Evolutionary conservation across 1,284 basidiomycete species (phyloP).

Genomic region (Porodaedalea pini): DNA sequence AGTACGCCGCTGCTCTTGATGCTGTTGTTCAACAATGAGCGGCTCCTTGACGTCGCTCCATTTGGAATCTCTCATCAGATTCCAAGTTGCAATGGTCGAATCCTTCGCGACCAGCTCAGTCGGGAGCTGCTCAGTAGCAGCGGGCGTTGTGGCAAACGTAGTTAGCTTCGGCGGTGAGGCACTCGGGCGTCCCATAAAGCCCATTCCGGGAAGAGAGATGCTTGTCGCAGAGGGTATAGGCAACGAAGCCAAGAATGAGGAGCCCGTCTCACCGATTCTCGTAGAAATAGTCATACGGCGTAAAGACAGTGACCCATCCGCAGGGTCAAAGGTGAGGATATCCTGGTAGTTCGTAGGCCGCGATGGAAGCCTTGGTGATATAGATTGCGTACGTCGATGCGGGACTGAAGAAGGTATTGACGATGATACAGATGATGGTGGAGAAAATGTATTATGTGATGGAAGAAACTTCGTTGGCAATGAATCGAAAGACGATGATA

Average conservation of each 20-base stretch:
- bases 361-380: conserved; percentile 30
- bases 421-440: conserved; percentile 33
- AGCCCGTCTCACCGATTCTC: conserved; percentile 28
- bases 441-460: conserved; percentile 31
- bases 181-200: conserved; percentile 31
- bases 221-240: conserved; percentile 40
- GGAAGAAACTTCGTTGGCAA: conserved; percentile 43
- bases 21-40: conserved; percentile 26
- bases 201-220: conserved; percentile 44
- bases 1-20: conserved; percentile 24
- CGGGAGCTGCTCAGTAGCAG: conserved; percentile 23
- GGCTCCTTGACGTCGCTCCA: conserved; percentile 52
- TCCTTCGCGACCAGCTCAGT: conserved; percentile 51
- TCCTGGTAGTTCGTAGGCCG: conserved; percentile 54
- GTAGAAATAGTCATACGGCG: conserved; percentile 49
- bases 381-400: conserved; percentile 35
- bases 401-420: conserved; percentile 34
- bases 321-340: conserved; percentile 61
- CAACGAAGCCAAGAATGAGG: conserved; percentile 27
- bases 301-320: conserved; percentile 53
- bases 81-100: conserved; percentile 64
- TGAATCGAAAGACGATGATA: conserved; percentile 36
- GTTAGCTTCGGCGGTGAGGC: conserved; percentile 23
- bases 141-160: neutral
- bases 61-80: conserved; percentile 48